phyloP scores from a whole-genome alignment of 139 green algal species.

The Tetratostichococcus sp. region DNA sequence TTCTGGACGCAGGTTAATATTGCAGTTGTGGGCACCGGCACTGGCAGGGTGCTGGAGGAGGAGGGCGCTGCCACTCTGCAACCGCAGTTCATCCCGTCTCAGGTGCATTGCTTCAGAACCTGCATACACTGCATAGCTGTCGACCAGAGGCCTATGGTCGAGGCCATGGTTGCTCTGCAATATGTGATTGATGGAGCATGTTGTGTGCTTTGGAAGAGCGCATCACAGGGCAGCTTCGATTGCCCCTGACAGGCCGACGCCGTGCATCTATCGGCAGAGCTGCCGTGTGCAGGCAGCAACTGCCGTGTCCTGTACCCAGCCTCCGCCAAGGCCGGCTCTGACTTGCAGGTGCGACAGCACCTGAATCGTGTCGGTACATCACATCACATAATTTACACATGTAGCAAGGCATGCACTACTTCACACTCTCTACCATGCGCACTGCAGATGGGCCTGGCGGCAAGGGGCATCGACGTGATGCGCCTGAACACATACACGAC shows the following conservation, averaged over 20 bases:
- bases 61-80: conserved; percentile 18
- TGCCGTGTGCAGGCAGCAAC: conserved; percentile 55
- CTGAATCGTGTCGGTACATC: not conserved
- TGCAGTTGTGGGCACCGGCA: conserved; percentile 76
- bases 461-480: conserved; percentile 59
- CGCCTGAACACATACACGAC: conserved; percentile 88
- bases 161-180: no score
- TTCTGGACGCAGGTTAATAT: conserved; percentile 46
- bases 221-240: not conserved
- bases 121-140: no score
- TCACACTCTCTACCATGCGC: not conserved
- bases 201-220: no score
- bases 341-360: conserved; percentile 40
- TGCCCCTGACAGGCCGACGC: conserved; percentile 55
- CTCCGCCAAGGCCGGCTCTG: conserved; percentile 58
- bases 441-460: conserved; percentile 55
- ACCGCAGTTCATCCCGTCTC: conserved; percentile 12
- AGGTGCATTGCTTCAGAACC: no score
- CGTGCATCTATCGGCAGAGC: conserved; percentile 67
- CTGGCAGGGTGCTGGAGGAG: conserved; percentile 48
- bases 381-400: no score
- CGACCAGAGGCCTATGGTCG: no score
- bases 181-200: no score
- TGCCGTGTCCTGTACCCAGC: conserved; percentile 76
- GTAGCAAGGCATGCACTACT: no score